These are phyloP conservation scores for Neurospora sp. DNA, from an alignment of 495 filamentous ascomycete species.

Conservation along the genomic window DNA sequence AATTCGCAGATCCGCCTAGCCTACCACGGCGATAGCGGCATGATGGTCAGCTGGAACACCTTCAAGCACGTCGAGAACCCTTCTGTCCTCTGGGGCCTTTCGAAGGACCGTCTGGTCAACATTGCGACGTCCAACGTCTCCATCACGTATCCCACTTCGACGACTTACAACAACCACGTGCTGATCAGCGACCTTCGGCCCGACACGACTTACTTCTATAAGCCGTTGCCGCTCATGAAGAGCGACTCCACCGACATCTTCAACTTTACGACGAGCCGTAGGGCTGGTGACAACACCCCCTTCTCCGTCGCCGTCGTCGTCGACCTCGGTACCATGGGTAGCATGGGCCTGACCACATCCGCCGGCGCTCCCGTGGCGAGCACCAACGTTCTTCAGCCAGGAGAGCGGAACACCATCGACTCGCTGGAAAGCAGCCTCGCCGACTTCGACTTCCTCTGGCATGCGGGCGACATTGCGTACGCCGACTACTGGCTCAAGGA, in stretches of 20 bases:
- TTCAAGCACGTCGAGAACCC: conserved; percentile 26
- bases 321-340: conserved; percentile 40
- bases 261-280: conserved; percentile 15
- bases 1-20: background rate
- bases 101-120: conserved; percentile 15
- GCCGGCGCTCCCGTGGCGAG: conserved; percentile 13
- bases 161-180: conserved; percentile 43
- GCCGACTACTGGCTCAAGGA: conserved; percentile 43
- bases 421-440: conserved; percentile 13
- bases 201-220: conserved; percentile 43
- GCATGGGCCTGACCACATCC: conserved; percentile 19
- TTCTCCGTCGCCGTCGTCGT: conserved; percentile 41
- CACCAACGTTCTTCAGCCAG: conserved; percentile 16
- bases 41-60: conserved; percentile 41
- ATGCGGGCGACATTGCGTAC: conserved; percentile 39
- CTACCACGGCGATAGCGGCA: conserved; percentile 5
- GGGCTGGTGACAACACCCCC: conserved; percentile 33
- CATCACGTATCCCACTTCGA: conserved; percentile 39
- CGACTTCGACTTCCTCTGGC: conserved; percentile 27
- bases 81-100: conserved; percentile 35
- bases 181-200: conserved; percentile 30
- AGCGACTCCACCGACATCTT: conserved; percentile 3
- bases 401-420: conserved; percentile 29
- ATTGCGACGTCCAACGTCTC: conserved; percentile 27
- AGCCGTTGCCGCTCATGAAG: conserved; percentile 2